A percentile compares a stretch with the other conserved stretches of the same genome.
phyloP scores from a whole-genome alignment of 495 filamentous ascomycete species.

The Tuber brumale region DNA sequence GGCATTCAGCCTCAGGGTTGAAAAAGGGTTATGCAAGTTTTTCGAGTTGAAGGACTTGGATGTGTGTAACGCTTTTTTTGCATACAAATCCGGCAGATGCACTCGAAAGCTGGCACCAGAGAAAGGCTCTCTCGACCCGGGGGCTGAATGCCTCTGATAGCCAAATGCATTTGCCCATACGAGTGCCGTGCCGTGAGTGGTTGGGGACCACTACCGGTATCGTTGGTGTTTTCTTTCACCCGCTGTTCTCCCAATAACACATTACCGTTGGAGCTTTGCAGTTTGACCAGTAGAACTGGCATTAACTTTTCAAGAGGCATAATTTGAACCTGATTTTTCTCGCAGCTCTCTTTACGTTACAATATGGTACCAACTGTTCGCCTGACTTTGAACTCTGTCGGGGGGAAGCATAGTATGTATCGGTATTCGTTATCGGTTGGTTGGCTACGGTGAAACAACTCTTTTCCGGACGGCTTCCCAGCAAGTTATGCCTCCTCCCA shows the following conservation, averaged over 20 bases:
- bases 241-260: neutral
- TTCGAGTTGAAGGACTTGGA: too few relatives aligned
- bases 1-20: too few relatives aligned
- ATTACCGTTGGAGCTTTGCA: neutral
- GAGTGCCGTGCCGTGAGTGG: neutral
- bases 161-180: neutral
- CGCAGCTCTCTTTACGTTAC: neutral
- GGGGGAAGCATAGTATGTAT: neutral
- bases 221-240: neutral
- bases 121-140: too few relatives aligned
- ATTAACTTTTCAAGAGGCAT: neutral
- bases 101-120: too few relatives aligned
- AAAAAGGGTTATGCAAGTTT: too few relatives aligned
- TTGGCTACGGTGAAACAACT: neutral
- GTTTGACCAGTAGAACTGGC: neutral
- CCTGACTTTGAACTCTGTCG: neutral
- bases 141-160: too few relatives aligned
- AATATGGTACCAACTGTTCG: neutral
- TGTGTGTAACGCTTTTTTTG: too few relatives aligned
- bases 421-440: too few relatives aligned
- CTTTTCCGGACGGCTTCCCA: neutral
- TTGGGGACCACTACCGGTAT: neutral
- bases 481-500: neutral
- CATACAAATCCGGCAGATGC: too few relatives aligned
- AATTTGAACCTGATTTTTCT: neutral